Evolutionary conservation across 805 yeast genomes (phyloP).

Genomic region (Ogataea kodamae): DNA sequence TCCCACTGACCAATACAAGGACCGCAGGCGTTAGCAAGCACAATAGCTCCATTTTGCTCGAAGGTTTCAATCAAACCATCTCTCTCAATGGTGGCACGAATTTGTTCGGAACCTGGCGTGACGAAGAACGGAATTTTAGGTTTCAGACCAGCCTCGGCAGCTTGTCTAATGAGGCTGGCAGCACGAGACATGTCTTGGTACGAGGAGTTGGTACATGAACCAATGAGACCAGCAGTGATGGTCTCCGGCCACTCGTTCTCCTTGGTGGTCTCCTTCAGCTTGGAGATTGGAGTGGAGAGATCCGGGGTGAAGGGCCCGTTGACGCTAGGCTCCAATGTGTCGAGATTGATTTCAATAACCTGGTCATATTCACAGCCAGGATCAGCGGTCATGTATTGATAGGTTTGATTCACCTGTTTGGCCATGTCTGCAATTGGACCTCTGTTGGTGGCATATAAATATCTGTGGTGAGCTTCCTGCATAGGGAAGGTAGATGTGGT

Average conservation of each 20-base stretch:
- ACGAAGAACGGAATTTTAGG: constrained; percentile 90
- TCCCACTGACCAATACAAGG: constrained; percentile 99
- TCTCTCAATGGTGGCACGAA: constrained; percentile 96
- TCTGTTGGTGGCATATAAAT: constrained; percentile 84
- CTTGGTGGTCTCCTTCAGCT: constrained; percentile 78
- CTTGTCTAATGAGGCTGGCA: constrained; percentile 87
- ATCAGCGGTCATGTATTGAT: constrained; percentile 76
- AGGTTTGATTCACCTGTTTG: constrained; percentile 55
- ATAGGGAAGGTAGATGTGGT: constrained; percentile 97
- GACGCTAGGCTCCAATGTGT: constrained; percentile 88
- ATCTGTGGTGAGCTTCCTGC: constrained; percentile 84
- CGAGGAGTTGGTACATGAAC: constrained; percentile 98
- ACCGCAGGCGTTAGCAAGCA: constrained; percentile 97
- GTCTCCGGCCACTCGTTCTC: constrained; percentile 90
- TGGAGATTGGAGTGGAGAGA: constrained; percentile 90
- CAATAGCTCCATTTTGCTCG: constrained; percentile 89
- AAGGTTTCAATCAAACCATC: constrained; percentile 90
- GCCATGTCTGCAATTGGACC: constrained; percentile 82
- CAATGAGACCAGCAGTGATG: constrained; percentile 92
- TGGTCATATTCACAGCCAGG: constrained; percentile 92
- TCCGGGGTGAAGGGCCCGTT: constrained; percentile 99
- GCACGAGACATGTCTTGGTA: constrained; percentile 98
- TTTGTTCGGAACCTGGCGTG: constrained; percentile 98
- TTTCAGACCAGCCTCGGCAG: constrained; percentile 85
- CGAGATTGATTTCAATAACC: constrained; percentile 84